phyloP scores from a whole-genome alignment of 805 yeast genomes.

The Priceomyces carsonii region DNA sequence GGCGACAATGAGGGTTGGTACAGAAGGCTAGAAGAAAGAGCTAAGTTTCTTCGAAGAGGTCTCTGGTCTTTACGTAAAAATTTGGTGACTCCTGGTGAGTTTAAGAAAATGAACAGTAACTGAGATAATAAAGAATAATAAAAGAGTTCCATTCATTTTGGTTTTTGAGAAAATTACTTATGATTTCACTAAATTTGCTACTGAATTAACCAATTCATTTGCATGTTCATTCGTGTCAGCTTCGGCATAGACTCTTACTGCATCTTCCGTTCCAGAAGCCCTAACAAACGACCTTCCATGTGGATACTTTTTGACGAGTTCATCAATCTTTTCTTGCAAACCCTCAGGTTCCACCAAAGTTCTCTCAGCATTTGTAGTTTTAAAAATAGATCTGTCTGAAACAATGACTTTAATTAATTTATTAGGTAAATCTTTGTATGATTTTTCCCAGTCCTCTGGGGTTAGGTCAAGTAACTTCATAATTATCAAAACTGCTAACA shows the following conservation, averaged over 20 bases:
- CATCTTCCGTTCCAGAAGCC: slow-evolving; percentile 98
- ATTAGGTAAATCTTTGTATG: slow-evolving; percentile 86
- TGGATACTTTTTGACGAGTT: slow-evolving; percentile 51
- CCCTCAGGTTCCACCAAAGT: slow-evolving; percentile 74
- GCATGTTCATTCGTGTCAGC: slow-evolving; percentile 50
- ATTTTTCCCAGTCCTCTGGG: slow-evolving; percentile 72
- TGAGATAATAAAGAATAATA: background rate
- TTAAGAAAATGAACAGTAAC: slow-evolving; percentile 51
- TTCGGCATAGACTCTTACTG: slow-evolving; percentile 94
- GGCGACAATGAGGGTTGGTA: slow-evolving; percentile 72
- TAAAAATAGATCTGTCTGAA: slow-evolving; percentile 74
- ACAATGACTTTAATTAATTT: slow-evolving; percentile 79
- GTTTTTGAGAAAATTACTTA: background rate
- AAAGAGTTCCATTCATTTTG: background rate
- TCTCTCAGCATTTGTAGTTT: slow-evolving; percentile 90
- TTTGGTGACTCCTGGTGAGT: slow-evolving; percentile 75
- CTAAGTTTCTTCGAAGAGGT: slow-evolving; percentile 60
- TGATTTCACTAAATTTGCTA: slow-evolving; percentile 26
- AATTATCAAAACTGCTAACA: slow-evolving; percentile 73
- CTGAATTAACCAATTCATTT: slow-evolving; percentile 26
- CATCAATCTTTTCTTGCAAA: slow-evolving; percentile 72
- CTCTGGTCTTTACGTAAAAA: slow-evolving; percentile 62
- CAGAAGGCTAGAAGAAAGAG: slow-evolving; percentile 56
- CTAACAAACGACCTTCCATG: slow-evolving; percentile 88
- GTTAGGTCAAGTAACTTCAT: slow-evolving; percentile 54